Base-by-base conservation (phyloP, 2,329 filamentous ascomycete species). In the Orbilia brochopaga region DNA sequence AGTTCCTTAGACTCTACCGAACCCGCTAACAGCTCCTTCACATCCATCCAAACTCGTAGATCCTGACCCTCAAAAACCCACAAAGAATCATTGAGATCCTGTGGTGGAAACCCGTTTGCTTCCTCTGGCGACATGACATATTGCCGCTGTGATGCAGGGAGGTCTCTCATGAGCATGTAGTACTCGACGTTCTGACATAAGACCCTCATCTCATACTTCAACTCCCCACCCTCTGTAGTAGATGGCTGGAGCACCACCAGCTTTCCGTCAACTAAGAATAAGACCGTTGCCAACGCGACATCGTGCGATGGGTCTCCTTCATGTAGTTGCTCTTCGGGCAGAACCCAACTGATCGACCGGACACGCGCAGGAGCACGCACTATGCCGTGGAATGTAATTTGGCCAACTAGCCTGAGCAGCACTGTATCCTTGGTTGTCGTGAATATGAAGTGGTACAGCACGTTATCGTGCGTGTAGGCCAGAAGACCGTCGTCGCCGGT, bases 191-290 rank as follows among this genome's bases (percentile, higher is more conserved):
- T 95, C 77, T 97, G 91, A 11, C 92, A 92, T 78, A 99, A 89
- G 69, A 97, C 89, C 8, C 92, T 89, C 94, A 99, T 99, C 78
- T 97, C 93, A 78, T 99, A 99, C 81, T 97, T 97, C 57, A 97
- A 83, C 75, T 92, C 89, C 3, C 90, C 90, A 48, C 89, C 86
- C 54, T 90, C 90, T 57, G 90, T 92, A 3, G 91, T 83, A 0
- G 91, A 92, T 1, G 94, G 93, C 74, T 95, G 91, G 54, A 99
- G 84, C 40, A 97, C 82, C 10, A 97, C 94, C 19, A 99, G 85
- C 79, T 99, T 99, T 30, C 93, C 94, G 78, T 99, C 94, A 1
- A 99, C 92, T n/a, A 99, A 83, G 77, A 99, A 96, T 13, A 99
- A 82, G 11, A 99, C 92, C 0, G 92, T 96, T 6, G 94, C 94